Percentiles rank a stretch among this genome's conserved stretches.
phyloP scores from a whole-genome alignment of 371 early-diverging fungal genomes.

The Mortierella sp. region DNA sequence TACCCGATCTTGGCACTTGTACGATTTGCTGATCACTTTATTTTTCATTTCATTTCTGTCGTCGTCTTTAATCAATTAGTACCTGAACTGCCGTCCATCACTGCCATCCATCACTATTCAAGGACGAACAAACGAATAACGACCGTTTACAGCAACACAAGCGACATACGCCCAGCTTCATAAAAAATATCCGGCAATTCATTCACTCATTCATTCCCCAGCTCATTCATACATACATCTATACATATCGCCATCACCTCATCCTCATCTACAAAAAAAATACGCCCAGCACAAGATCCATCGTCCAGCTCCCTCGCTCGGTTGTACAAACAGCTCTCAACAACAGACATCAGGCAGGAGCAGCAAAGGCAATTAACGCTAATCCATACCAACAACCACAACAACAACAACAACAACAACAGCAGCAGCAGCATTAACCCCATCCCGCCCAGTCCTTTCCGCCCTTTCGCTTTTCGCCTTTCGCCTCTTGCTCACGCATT shows the following conservation, averaged over 20 bases:
- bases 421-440: not conserved
- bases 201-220: no score
- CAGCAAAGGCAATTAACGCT: slow-evolving; percentile 1
- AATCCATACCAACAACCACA: not conserved
- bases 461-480: slow-evolving; percentile 1
- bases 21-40: slow-evolving; percentile 5
- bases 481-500: not conserved
- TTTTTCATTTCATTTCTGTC: not conserved
- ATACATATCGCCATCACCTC: not conserved
- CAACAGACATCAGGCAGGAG: not conserved
- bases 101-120: not conserved
- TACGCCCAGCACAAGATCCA: slow-evolving; percentile 1
- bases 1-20: slow-evolving; percentile 9
- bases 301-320: no score
- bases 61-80: not conserved
- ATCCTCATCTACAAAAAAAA: not conserved
- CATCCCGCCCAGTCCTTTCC: slow-evolving; percentile 1
- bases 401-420: no score
- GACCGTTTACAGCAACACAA: not conserved
- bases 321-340: slow-evolving; percentile 15
- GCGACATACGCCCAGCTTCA: not conserved
- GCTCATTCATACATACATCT: not conserved
- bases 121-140: not conserved
- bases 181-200: no score
- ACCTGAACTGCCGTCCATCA: no score